Percentiles rank a stretch among this genome's conserved stretches.
Evolutionary conservation across 495 filamentous ascomycete species (phyloP).

Genomic region (Friedmanniomyces simplex): DNA sequence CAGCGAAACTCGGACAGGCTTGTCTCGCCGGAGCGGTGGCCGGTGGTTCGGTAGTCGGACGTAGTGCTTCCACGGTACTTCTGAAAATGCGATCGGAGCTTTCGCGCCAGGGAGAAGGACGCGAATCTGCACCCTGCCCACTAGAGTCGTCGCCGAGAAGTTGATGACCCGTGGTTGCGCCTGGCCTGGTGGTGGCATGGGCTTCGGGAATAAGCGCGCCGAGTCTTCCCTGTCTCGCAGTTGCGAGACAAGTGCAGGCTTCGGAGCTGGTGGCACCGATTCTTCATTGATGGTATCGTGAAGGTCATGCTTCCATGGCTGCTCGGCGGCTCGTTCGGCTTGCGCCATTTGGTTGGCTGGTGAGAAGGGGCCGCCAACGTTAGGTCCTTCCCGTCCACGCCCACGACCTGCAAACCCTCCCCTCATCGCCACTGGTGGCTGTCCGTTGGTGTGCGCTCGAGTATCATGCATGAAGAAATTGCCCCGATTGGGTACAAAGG

Average conservation of each 20-base stretch:
- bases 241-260: not conserved
- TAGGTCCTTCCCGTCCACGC: conserved; percentile 44
- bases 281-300: conserved; percentile 61
- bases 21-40: conserved; percentile 88
- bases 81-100: conserved; percentile 55
- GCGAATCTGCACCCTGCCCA: conserved; percentile 74
- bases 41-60: conserved; percentile 91
- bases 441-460: conserved; percentile 12
- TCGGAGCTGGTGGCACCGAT: not conserved
- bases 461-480: conserved; percentile 92
- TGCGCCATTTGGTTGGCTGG: conserved; percentile 42
- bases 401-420: conserved; percentile 39
- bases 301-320: conserved; percentile 88
- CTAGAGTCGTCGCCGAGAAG: conserved; percentile 53
- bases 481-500: conserved; percentile 89
- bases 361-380: conserved; percentile 42
- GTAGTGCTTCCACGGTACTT: conserved; percentile 71
- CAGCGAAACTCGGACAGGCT: conserved; percentile 88
- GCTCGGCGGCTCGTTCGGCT: conserved; percentile 49
- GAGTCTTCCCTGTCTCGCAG: conserved; percentile 5
- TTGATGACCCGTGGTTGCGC: conserved; percentile 24
- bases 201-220: conserved; percentile 11
- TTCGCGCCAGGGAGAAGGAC: conserved; percentile 69
- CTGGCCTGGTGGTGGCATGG: not conserved
- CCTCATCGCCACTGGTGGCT: not conserved